A percentile compares a stretch with the other conserved stretches of the same genome.
These are phyloP conservation scores for Stephania cephalantha DNA, from an alignment of 164 flowering plant genomes.

Conservation along the genomic window DNA sequence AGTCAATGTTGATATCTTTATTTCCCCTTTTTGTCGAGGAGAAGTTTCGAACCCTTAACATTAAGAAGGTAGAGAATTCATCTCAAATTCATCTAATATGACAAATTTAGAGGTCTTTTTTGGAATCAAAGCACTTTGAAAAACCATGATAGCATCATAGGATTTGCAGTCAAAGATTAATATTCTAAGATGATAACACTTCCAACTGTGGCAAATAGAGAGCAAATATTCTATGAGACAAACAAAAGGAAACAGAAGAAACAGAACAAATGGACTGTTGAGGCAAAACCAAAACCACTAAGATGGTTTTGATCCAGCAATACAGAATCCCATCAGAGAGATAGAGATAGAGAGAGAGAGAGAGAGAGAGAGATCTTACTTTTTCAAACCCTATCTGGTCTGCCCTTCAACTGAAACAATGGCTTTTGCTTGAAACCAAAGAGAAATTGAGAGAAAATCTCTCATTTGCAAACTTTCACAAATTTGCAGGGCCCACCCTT, in stretches of 20 bases:
- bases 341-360: not conserved
- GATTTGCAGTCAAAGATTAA: not conserved
- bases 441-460: slow-evolving; percentile 2
- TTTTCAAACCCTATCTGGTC: slow-evolving; percentile 7
- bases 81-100: not conserved
- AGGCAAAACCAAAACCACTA: not conserved
- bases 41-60: not conserved
- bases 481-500: slow-evolving; percentile 4
- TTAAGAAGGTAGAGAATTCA: not conserved
- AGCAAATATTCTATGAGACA: not conserved
- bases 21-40: not conserved
- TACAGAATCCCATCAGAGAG: no score
- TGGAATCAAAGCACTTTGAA: no score
- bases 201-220: not conserved
- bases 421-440: slow-evolving; percentile 5
- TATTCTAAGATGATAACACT: not conserved
- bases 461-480: not conserved
- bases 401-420: not conserved
- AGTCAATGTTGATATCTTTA: not conserved
- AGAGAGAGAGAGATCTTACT: slow-evolving; percentile 2
- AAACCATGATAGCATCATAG: no score
- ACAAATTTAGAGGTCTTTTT: no score
- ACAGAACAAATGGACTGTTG: not conserved
- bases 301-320: not conserved
- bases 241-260: not conserved